Evolutionary conservation across 495 filamentous ascomycete species (phyloP), one percentile per base, ranked within the genome.

Genomic region (Neurospora sp.): DNA sequence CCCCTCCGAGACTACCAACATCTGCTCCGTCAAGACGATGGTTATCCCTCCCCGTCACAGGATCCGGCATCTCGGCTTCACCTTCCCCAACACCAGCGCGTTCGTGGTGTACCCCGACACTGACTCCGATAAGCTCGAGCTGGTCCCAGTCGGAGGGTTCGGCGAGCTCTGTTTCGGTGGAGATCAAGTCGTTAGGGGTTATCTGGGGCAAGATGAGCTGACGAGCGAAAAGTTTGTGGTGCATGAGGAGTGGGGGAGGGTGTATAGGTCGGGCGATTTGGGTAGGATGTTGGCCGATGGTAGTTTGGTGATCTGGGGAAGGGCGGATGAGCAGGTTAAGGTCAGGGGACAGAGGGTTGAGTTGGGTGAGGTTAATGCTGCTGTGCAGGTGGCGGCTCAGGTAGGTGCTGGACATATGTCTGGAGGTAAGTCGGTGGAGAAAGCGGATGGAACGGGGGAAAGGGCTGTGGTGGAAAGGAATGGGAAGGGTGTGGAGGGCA

Each of bases 111-210:
- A 80, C 14, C 81, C 81, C 9, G 77, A 78, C 2, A 78, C 81
- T 8, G 78, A 85, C 14, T 35, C 54, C 1, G 54, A 37, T 35
- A 35, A 66, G 27, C 54, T 66, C 6, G 74, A 80, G 5, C 41
- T 89, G 3, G 78, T 92, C 9, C 92, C 91, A 0, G 75, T 85
- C 0, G 93, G 93, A n/a, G 89, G 86, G 69, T 80, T 92, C 46
- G 93, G 93, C 20, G 92, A 95, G 79, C 80, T 95, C n/a, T 93
- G 89, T 75, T 94, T 94, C 79, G 93, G 92, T n/a, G 93, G 93
- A 1, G 88, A 90, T 66, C 92, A 95, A 82, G 86, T 94, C 40
- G 90, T 88, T 70, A 84, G 86, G n/a, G 92, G 91, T 6, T 95
- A 95, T 77, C 82, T 94, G 41, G 85, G 87, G 69, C 83, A 84